Conservation (phyloP, 106 monocot species). For the Dactylorhiza incarnata region DNA sequence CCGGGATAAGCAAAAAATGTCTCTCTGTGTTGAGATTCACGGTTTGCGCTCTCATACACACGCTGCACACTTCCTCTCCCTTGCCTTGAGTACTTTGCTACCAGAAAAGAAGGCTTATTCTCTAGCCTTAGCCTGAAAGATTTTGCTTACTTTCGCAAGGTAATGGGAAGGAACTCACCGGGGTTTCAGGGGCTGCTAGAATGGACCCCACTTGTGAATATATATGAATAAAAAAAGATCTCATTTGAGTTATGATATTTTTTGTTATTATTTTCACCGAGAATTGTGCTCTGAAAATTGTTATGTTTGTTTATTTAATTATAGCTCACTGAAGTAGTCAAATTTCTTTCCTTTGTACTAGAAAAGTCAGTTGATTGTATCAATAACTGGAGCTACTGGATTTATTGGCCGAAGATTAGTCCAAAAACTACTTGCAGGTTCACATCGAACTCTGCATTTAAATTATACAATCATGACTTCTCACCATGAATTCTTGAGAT, state of each 20-base stretch:
- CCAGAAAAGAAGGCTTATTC: too few species aligned
- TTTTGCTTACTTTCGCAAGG: too few species aligned
- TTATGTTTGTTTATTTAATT: neutral
- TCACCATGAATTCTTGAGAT: neutral
- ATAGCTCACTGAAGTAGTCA: neutral
- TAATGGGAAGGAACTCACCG: too few species aligned
- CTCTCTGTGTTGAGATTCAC: too few species aligned
- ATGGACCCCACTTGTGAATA: too few species aligned
- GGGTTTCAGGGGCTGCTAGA: too few species aligned
- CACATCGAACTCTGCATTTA: neutral
- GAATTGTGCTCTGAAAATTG: too few species aligned
- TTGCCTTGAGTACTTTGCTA: too few species aligned
- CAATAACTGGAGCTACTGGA: slow-evolving; percentile 83
- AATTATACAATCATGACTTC: neutral
- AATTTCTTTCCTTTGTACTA: slow-evolving; percentile 9
- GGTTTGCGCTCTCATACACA: too few species aligned
- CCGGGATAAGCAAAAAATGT: too few species aligned
- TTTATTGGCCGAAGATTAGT: slow-evolving; percentile 82
- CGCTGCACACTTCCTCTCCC: too few species aligned
- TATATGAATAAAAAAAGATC: neutral
- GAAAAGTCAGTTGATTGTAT: slow-evolving; percentile 46
- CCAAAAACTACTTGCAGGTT: slow-evolving; percentile 69
- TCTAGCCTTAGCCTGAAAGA: too few species aligned
- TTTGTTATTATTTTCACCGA: neutral
- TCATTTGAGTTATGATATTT: neutral